Evolutionary conservation across 1,139 yeast genomes (phyloP), one percentile per base, ranked within the genome.

Genomic region (Suhomyces choctaworum): DNA sequence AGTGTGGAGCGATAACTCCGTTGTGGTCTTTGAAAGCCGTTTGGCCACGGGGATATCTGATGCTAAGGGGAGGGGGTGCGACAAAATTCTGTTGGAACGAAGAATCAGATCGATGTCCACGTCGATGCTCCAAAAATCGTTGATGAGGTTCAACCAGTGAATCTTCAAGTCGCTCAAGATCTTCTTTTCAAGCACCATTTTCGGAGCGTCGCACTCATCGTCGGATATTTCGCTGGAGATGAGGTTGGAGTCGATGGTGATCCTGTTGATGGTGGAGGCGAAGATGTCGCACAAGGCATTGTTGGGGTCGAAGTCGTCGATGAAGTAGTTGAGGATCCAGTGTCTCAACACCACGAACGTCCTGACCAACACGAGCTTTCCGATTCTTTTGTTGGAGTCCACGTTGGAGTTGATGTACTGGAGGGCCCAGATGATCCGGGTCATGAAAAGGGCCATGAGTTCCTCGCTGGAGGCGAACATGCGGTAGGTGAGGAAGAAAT

Each of bases 281-380:
- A 82, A 76, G 9, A 57, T 44, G 31, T 64, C 66, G 47, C 89
- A 69, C 25, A 83, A 51, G 15, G 57, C 51, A 3, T 48, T 48
- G 43, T 78, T 68, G 9, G 68, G 51, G 29, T 78, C 63, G 51
- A 83, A 84, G 52, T 84, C 92, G 48, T 82, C 87, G 28, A 75
- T 66, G 48, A 82, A 84, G 53, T 82, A 82, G 54, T 84, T 90
- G 42, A 86, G 62, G 21, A 92, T 62, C 96, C 97, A 92, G 60
- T 88, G 96, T 50, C 97, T 74, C 31, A 92, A 52, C 22, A 86
- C 82, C 25, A 88, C 96, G 64, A 90, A 92, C 0, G 95, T 82
- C 47, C 97, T 73, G 25, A 90, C 75, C n/a, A 87, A 65, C 1
- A 84, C 83, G 33, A 84, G 67, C 45, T 82, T 76, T 4, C 94